Percentiles rank a stretch among this genome's conserved stretches.
Evolutionary conservation across 2,329 filamentous ascomycete genomes (phyloP).

Genomic region (Beauveria australis): DNA sequence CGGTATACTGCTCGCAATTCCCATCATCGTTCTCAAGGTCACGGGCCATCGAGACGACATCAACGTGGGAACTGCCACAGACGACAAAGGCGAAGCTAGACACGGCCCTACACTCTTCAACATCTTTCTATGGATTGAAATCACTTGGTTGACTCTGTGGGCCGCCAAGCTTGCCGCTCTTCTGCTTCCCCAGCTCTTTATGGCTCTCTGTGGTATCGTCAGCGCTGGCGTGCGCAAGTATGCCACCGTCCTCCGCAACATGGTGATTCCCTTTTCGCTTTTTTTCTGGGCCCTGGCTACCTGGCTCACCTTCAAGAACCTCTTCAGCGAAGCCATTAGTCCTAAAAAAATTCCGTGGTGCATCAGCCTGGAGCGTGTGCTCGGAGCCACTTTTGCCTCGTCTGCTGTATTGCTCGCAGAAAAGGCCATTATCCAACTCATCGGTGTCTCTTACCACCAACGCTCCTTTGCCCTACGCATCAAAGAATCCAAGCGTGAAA

Average conservation of each 20-base stretch:
- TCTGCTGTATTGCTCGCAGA: conserved; percentile 66
- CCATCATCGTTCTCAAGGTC: conserved; percentile 47
- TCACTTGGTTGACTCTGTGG: conserved; percentile 62
- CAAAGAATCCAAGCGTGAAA: conserved; percentile 80
- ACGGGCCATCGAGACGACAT: conserved; percentile 32
- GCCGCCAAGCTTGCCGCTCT: conserved; percentile 56
- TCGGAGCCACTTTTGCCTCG: conserved; percentile 60
- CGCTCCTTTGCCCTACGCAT: conserved; percentile 77
- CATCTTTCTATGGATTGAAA: conserved; percentile 62
- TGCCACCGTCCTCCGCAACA: conserved; percentile 52
- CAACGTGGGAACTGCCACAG: conserved; percentile 24
- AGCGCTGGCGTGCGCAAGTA: conserved; percentile 65
- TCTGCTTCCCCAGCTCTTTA: conserved; percentile 52
- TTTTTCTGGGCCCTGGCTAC: conserved; percentile 60
- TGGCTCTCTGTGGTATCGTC: conserved; percentile 62
- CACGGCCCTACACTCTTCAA: conserved; percentile 45
- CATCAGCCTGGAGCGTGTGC: conserved; percentile 51
- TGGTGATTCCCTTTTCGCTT: conserved; percentile 59
- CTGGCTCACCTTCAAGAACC: conserved; percentile 52
- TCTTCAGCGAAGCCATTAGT: conserved; percentile 31
- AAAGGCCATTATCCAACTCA: conserved; percentile 71
- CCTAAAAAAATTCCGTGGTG: conserved; percentile 40
- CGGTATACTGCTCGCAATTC: conserved; percentile 51
- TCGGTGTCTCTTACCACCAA: conserved; percentile 78
- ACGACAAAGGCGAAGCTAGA: conserved; percentile 14